Conservation (phyloP, 2,329 filamentous ascomycete genomes). For the Colletotrichum tropicale region DNA sequence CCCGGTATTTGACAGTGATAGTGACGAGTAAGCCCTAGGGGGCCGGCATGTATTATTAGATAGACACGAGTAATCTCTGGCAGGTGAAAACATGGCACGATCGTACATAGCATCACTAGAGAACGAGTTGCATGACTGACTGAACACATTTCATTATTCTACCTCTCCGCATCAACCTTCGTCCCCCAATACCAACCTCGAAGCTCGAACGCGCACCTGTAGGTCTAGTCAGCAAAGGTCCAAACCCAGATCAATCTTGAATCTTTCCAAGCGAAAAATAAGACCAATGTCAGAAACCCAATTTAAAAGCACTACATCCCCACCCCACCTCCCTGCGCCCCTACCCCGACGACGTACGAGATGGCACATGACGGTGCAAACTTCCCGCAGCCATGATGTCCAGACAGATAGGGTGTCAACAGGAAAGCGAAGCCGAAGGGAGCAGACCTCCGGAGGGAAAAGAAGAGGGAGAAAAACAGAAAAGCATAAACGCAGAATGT, state of each 20-base stretch:
- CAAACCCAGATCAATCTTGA: neutral
- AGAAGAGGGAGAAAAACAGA: neutral
- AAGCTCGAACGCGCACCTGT: neutral
- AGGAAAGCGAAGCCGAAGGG: constrained; percentile 21
- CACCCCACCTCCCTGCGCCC: constrained; percentile 36
- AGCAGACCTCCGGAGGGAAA: neutral
- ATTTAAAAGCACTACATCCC: constrained; percentile 47
- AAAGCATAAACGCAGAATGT: neutral
- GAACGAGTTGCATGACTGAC: constrained; percentile 1
- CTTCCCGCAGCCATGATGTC: constrained; percentile 7
- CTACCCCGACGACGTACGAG: constrained; percentile 1
- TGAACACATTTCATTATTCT: neutral
- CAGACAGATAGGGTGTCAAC: neutral
- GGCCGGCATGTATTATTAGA: too few relatives aligned
- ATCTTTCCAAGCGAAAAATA: neutral
- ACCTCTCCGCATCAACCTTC: neutral
- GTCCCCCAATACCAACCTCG: neutral
- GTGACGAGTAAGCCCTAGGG: constrained; percentile 8
- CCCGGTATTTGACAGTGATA: constrained; percentile 27
- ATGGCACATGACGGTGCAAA: constrained; percentile 40
- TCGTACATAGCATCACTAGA: neutral
- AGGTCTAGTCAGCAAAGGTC: neutral
- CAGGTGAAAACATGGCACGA: neutral
- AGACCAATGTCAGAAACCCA: constrained; percentile 47
- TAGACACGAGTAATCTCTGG: neutral